Evolutionary conservation across 306 rosid species (phyloP), one percentile per base, ranked within the genome.

Genomic region (Cicer judaicum): DNA sequence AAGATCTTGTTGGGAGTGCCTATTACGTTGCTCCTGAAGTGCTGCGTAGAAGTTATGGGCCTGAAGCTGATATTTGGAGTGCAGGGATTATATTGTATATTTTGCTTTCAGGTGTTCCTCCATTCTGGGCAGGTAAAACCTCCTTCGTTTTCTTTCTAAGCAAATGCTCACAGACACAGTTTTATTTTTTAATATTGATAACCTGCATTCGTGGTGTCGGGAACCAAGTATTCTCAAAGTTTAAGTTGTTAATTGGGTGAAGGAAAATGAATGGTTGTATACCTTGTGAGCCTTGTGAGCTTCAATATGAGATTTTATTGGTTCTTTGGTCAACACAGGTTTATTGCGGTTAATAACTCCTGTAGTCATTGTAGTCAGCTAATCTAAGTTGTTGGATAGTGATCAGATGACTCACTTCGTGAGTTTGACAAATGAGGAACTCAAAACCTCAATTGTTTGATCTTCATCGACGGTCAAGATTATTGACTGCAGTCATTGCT

Each of bases 21-120:
- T 94, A 90, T 74, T 94, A 94, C 75, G 97, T 94, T 80, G 97
- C 98, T 69, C 98, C 98, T 6, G 98, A 94, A 81, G 95, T 94
- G 73, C 79, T 94, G 48, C 92, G 89, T n/a, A 85, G 84, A 74
- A 80, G 78, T 40, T 94, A 94, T 72, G 98, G 96, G 43, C 88
- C 88, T 5, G 97, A 91, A 81, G 91, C 93, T 75, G 98, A 94
- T 85, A 85, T 89, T 86, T 94, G 98, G 98, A 91, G 98, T 80
- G 96, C 95, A 2, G 98, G 98, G 4, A 83, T 94, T 53, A 94
- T 94, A 73, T 80, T 94, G 18, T 94, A 90, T 83, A 94, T 94
- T 87, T 86, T 94, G 56, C 98, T 94, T 60, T 85, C 95, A 78
- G 98, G 98, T 38, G 95, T 94, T 40, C 98, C 98, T 1, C 98